These are phyloP conservation scores for Scolecobasidium constrictum DNA, from an alignment of 2,329 filamentous ascomycete genomes.

Conservation along the genomic window DNA sequence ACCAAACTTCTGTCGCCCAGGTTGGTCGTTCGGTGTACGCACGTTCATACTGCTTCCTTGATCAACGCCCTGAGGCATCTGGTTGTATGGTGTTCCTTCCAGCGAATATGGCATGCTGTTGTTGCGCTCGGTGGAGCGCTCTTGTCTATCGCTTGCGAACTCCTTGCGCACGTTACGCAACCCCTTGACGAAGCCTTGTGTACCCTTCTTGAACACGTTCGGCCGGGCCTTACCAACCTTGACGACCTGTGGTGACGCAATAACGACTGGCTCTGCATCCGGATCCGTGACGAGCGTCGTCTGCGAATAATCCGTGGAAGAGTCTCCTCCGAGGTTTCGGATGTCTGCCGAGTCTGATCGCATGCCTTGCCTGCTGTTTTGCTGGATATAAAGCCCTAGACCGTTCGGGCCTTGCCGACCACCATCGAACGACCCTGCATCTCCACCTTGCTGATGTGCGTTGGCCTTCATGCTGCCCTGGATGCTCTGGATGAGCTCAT, in stretches of 20 bases:
- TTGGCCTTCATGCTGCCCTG: constrained; percentile 34
- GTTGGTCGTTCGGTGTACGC: background rate
- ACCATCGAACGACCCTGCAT: constrained; percentile 33
- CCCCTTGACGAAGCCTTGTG: constrained; percentile 86
- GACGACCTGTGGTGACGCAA: constrained; percentile 78
- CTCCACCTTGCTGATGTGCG: constrained; percentile 24
- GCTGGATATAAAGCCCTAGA: constrained; percentile 47
- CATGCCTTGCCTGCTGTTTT: constrained; percentile 25
- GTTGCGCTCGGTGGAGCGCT: constrained; percentile 5
- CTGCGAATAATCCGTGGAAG: constrained; percentile 37
- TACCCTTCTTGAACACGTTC: constrained; percentile 97
- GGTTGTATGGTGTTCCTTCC: constrained; percentile 19
- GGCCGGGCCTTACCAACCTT: constrained; percentile 72
- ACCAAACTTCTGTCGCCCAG: constrained; percentile 8
- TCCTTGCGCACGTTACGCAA: constrained; percentile 92
- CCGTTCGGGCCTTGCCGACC: constrained; percentile 38
- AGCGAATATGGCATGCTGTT: constrained; percentile 10
- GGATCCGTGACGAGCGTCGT: constrained; percentile 41
- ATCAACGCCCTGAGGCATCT: constrained; percentile 10
- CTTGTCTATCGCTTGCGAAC: constrained; percentile 42
- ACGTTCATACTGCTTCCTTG: background rate
- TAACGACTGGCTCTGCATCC: constrained; percentile 51
- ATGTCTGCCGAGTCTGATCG: constrained; percentile 28
- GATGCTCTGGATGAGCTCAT: constrained; percentile 87
- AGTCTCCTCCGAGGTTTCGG: constrained; percentile 23